Evolutionary conservation across 129 eudicot genomes (phyloP), one percentile per base, ranked within the genome.

Genomic region (Tagetes erecta): DNA sequence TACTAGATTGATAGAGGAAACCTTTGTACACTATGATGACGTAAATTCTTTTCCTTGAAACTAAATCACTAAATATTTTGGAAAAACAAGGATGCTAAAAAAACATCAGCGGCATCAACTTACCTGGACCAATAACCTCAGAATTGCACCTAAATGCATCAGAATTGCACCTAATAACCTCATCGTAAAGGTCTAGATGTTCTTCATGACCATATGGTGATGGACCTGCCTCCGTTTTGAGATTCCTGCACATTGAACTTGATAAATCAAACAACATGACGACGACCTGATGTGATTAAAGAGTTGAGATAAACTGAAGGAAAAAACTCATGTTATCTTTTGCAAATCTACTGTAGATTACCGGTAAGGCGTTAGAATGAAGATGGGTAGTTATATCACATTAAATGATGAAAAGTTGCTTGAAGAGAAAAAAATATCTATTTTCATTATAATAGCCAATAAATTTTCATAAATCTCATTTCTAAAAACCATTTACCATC

Each of bases 101-200:
- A 44, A 13, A 64, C 46, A 76, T 49, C 27, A 70, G 63, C 33
- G 31, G 13, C 66, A 46, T 68, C 65, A 68, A 82, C 67, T 81
- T 90, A 93, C 96, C 98, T 83, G 92, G 86, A 72, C 72, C 41
- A 73, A 42, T 65, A 72, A 74, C 76, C 72, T 88, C 93, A 74
- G 27, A 20, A 20, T 20, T 20, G 27, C 27, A 20, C 27, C 27
- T 20, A 20, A 94, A 91, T 50, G 97, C 96, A 72, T 88, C 87
- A 35, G 89, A 49, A 82, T 85, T 80, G 80, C 80, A 78, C 53
- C 86, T 79, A 73, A 94, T 84, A 68, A 94, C 98, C 78, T 90
- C 91, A 60, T 85, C 78, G 75, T 80, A 82, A 49, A 94, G 91
- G 74, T 83, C 90, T 53, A 76, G 76, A 70, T 87, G 87, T n/a